Evolutionary conservation across 2,329 filamentous ascomycete species (phyloP), one percentile per base, ranked within the genome.

Genomic region (Botrytis hyacinthi): DNA sequence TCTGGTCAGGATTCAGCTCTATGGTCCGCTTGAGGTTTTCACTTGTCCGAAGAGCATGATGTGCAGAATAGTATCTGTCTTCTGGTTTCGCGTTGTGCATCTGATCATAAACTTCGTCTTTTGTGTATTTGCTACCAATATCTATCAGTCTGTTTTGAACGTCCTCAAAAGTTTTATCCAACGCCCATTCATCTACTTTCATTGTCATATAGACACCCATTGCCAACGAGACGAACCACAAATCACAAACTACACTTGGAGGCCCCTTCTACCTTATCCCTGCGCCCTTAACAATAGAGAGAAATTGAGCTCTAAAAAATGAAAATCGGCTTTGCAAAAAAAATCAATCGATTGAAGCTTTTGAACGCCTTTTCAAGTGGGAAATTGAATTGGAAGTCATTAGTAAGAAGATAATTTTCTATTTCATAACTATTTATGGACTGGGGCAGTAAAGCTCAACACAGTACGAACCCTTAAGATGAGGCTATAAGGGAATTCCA

Each of bases 401-500:
- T n/a, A n/a, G n/a, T n/a, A n/a, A n/a, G n/a, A n/a, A n/a, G n/a
- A n/a, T n/a, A n/a, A n/a, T n/a, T n/a, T 6, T n/a, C 4, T 12
- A 44, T n/a, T 51, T n/a, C 26, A 14, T 12, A 12, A 4, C 4
- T 51, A n/a, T 14, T n/a, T n/a, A n/a, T 26, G 12, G 1, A 14
- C 1, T 51, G 12, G 4, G 9, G 8, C 3, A 46, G 26, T 51
- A 4, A 5, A 51, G 26, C 26, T 0, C 4, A 3, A n/a, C 0
- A n/a, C 3, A 7, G 12, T 16, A n/a, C 2, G 12, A n/a, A 2
- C 4, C 9, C 2, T 54, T 1, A 3, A 16, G 26, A n/a, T 3
- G 2, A 5, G 5, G 26, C 12, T 16, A 16, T 1, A 16, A 7
- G 12, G 3, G 1, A 16, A n/a, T n/a, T 12, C 14, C 26, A 16